Conservation (phyloP, 192 early-diverging fungal species). For the Rhizophlyctis rosea region DNA sequence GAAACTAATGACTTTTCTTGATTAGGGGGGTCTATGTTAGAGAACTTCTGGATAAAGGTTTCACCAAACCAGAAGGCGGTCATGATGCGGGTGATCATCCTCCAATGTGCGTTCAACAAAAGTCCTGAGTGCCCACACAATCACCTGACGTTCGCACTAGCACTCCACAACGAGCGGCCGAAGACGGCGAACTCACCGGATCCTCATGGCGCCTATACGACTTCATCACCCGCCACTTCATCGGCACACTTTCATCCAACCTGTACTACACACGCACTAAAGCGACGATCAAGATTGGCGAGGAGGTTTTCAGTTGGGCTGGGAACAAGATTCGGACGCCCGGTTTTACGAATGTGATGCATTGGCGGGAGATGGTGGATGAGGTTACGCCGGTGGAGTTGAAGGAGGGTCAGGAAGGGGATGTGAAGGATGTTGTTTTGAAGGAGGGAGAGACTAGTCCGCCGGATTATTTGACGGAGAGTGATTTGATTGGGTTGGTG, state of each 20-base stretch:
- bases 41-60: too few relatives aligned
- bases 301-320: constrained; percentile 78
- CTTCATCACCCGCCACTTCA: constrained; percentile 79
- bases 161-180: constrained; percentile 60
- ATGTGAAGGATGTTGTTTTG: too few relatives aligned
- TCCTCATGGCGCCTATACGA: constrained; percentile 79
- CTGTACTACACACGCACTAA: constrained; percentile 81
- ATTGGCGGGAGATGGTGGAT: constrained; percentile 39
- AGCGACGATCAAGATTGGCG: constrained; percentile 64
- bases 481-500: constrained; percentile 81
- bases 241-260: constrained; percentile 87
- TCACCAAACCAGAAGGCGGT: too few relatives aligned
- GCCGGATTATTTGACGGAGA: constrained; percentile 76
- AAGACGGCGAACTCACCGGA: constrained; percentile 55
- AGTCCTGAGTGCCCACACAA: neutral
- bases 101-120: too few relatives aligned
- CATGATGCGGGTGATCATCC: too few relatives aligned
- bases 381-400: constrained; percentile 64
- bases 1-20: neutral
- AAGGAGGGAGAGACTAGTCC: constrained; percentile 59
- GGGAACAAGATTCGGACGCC: constrained; percentile 48
- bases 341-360: neutral
- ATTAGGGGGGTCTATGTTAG: too few relatives aligned
- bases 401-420: too few relatives aligned
- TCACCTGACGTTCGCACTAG: constrained; percentile 87